These are phyloP conservation scores for Rauvolfia tetraphylla DNA, from an alignment of 257 asterid species.

Conservation along the genomic window DNA sequence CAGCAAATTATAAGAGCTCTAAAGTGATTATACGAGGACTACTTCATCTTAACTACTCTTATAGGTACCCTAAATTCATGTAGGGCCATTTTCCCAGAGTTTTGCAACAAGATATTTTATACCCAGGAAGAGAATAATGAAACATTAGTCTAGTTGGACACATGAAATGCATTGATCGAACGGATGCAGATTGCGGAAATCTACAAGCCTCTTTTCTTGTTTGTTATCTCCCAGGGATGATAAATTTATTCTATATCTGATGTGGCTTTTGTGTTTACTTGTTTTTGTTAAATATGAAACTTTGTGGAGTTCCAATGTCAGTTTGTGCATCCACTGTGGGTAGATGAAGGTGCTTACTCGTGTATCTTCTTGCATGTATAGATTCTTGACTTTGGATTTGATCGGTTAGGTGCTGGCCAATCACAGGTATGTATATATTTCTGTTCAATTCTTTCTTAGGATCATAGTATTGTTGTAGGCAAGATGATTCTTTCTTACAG, in stretches of 20 bases:
- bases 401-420: constrained; percentile 94
- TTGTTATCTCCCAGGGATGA: neutral
- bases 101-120: neutral
- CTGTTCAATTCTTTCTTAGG: constrained; percentile 7
- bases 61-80: neutral
- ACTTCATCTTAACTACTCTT: neutral
- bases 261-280: no score
- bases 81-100: neutral
- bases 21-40: neutral
- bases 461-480: neutral
- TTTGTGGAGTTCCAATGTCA: neutral
- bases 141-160: neutral
- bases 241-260: neutral
- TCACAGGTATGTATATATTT: constrained; percentile 60
- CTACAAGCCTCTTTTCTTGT: neutral
- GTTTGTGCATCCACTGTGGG: constrained; percentile 1
- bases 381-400: constrained; percentile 97
- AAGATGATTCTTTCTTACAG: neutral
- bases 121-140: neutral
- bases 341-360: constrained; percentile 17
- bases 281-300: neutral
- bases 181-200: neutral
- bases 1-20: no score
- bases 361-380: constrained; percentile 36
- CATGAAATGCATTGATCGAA: neutral